Evolutionary conservation across 495 filamentous ascomycete genomes (phyloP).

Genomic region (Cryomyces antarcticus): DNA sequence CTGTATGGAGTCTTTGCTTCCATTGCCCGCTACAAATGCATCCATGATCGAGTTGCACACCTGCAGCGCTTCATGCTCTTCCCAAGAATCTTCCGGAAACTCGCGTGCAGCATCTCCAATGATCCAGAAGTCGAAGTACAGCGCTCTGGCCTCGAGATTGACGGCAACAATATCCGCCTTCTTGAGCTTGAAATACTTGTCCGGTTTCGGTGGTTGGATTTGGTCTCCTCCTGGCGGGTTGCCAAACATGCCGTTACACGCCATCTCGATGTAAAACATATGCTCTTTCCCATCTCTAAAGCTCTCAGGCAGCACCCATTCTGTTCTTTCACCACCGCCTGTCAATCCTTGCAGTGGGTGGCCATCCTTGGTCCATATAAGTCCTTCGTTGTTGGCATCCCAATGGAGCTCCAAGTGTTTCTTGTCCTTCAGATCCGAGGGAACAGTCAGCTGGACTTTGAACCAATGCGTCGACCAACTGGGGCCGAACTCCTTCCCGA

Average conservation of each 20-base stretch:
- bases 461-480: slow-evolving; percentile 99
- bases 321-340: slow-evolving; percentile 69
- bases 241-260: slow-evolving; percentile 96
- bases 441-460: slow-evolving; percentile 58
- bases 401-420: slow-evolving; percentile 81
- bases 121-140: slow-evolving; percentile 89
- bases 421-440: slow-evolving; percentile 45
- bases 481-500: slow-evolving; percentile 70
- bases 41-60: slow-evolving; percentile 77
- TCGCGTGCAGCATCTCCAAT: slow-evolving; percentile 35
- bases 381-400: slow-evolving; percentile 80
- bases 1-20: slow-evolving; percentile 52
- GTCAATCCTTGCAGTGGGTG: slow-evolving; percentile 81
- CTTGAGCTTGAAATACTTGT: slow-evolving; percentile 54
- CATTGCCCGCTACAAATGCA: slow-evolving; percentile 58
- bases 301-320: slow-evolving; percentile 71
- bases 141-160: slow-evolving; percentile 60
- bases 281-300: slow-evolving; percentile 75
- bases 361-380: slow-evolving; percentile 79
- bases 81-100: slow-evolving; percentile 24
- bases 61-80: slow-evolving; percentile 68
- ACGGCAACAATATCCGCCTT: slow-evolving; percentile 78
- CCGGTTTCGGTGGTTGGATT: slow-evolving; percentile 72
- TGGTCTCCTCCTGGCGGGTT: slow-evolving; percentile 68
- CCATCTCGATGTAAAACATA: slow-evolving; percentile 89